These are phyloP conservation scores for Thelephora terrestris DNA, from an alignment of 1,284 basidiomycete genomes.

Conservation along the genomic window DNA sequence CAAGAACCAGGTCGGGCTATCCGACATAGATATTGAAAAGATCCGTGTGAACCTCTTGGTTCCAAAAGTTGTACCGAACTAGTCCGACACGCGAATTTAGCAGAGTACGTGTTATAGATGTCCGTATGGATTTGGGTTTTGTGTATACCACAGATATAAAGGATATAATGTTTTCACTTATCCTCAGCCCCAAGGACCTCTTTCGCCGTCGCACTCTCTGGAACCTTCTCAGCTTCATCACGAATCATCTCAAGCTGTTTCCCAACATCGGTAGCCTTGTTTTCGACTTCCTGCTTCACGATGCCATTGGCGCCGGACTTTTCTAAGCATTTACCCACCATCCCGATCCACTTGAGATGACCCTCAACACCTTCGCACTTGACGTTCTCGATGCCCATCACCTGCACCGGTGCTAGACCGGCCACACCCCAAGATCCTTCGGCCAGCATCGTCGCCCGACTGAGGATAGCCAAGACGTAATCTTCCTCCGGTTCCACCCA, in stretches of 20 bases:
- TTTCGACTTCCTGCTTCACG: slow-evolving; percentile 26
- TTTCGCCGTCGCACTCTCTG: too few species aligned
- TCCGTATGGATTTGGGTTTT: too few species aligned
- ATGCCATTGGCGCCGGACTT: slow-evolving; percentile 32
- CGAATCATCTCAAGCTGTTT: slow-evolving; percentile 18
- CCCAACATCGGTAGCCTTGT: not conserved
- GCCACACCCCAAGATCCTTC: slow-evolving; percentile 59
- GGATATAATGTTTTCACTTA: too few species aligned
- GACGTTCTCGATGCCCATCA: slow-evolving; percentile 65
- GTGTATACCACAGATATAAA: too few species aligned
- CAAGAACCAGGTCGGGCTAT: slow-evolving; percentile 21
- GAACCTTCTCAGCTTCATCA: too few species aligned
- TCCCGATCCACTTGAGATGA: slow-evolving; percentile 44
- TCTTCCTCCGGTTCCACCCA: slow-evolving; percentile 48
- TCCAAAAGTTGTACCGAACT: not conserved
- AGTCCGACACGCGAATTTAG: too few species aligned
- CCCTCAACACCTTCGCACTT: slow-evolving; percentile 43
- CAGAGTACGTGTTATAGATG: too few species aligned
- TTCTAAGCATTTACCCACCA: slow-evolving; percentile 37
- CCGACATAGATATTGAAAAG: slow-evolving; percentile 23
- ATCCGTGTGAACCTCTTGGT: slow-evolving; percentile 17
- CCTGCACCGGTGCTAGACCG: slow-evolving; percentile 52
- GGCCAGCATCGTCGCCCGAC: slow-evolving; percentile 37
- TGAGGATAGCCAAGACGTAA: slow-evolving; percentile 68
- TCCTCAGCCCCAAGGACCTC: too few species aligned